Percentiles rank a stretch among this genome's conserved stretches.
Evolutionary conservation across 192 early-diverging fungal species (phyloP).

Genomic region (Backusella tuberculispora): DNA sequence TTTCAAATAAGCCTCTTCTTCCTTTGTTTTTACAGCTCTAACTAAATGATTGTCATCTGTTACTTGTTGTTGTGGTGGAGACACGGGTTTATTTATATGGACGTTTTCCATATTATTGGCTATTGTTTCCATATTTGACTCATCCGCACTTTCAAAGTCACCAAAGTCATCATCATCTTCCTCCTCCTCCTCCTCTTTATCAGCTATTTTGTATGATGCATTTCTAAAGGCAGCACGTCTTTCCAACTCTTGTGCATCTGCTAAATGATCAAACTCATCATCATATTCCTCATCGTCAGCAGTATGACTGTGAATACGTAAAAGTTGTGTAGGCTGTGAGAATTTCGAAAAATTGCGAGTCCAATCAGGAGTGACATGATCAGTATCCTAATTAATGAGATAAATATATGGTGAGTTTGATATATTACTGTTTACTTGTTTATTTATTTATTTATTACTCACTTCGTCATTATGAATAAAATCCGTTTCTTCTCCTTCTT

Average conservation of each 20-base stretch:
- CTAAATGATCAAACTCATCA: constrained; percentile 31
- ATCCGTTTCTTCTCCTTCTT: constrained; percentile 19
- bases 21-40: constrained; percentile 30
- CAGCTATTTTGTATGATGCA: background rate
- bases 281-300: constrained; percentile 27
- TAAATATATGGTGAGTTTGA: background rate
- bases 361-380: constrained; percentile 31
- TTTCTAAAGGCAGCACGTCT: constrained; percentile 27
- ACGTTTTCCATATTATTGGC: constrained; percentile 13
- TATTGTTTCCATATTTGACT: background rate
- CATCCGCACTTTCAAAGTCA: constrained; percentile 32
- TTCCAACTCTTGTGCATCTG: constrained; percentile 31
- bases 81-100: constrained; percentile 3
- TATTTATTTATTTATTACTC: background rate
- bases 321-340: constrained; percentile 1
- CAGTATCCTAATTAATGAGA: constrained; percentile 3
- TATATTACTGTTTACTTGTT: too few relatives aligned
- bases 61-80: background rate
- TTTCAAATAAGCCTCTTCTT: constrained; percentile 25
- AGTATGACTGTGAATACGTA: constrained; percentile 23
- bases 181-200: constrained; percentile 7
- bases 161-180: constrained; percentile 34
- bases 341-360: constrained; percentile 23
- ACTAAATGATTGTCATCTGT: constrained; percentile 27
- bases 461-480: constrained; percentile 25